Evolutionary conservation across 2,329 filamentous ascomycete species (phyloP).

Genomic region (Colletotrichum sp.): DNA sequence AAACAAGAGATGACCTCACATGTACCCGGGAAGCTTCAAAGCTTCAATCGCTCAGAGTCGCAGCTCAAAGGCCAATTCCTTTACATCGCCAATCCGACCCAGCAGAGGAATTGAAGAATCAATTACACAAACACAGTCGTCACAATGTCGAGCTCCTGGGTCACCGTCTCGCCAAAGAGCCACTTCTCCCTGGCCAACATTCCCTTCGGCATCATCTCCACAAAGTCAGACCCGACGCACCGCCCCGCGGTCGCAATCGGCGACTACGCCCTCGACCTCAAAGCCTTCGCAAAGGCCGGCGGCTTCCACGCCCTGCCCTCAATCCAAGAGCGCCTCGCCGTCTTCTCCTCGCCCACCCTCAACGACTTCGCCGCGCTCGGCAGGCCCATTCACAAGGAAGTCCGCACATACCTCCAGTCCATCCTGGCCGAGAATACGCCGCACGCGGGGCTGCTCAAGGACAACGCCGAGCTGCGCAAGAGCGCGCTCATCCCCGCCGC

Average conservation of each 20-base stretch:
- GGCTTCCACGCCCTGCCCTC: slow-evolving; percentile 41
- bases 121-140: background rate
- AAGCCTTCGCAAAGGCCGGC: slow-evolving; percentile 55
- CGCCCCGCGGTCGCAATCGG: slow-evolving; percentile 77
- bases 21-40: background rate
- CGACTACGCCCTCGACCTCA: slow-evolving; percentile 72
- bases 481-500: slow-evolving; percentile 31
- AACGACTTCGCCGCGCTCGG: slow-evolving; percentile 77
- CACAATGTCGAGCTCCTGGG: slow-evolving; percentile 26
- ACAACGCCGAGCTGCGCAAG: slow-evolving; percentile 37
- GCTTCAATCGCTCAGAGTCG: background rate
- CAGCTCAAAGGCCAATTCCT: background rate
- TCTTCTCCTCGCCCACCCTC: slow-evolving; percentile 56
- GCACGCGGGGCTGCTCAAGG: slow-evolving; percentile 34
- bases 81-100: background rate
- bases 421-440: slow-evolving; percentile 61
- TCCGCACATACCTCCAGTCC: slow-evolving; percentile 73
- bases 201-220: slow-evolving; percentile 83
- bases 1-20: slow-evolving; percentile 11
- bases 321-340: slow-evolving; percentile 26
- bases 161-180: slow-evolving; percentile 36
- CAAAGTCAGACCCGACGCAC: slow-evolving; percentile 56
- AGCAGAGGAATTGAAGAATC: background rate
- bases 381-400: slow-evolving; percentile 69
- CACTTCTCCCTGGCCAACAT: slow-evolving; percentile 80